Base-by-base conservation (phyloP, 352 stramenopile species). In the Pythium graminicola region DNA sequence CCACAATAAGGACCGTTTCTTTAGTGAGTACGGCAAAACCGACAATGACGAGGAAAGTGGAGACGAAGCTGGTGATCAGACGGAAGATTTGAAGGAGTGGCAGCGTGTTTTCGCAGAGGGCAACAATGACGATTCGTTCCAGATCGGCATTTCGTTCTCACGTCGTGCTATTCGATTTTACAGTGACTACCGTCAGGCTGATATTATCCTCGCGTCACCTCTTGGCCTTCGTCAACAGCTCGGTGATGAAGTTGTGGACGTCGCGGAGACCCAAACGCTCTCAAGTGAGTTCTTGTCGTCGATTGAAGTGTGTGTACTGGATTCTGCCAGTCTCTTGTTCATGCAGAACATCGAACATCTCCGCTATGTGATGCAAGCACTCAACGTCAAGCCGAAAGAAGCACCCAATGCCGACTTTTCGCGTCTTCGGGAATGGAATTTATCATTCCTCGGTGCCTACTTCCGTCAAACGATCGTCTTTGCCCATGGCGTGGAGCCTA, bases 331-430 rank as follows among this genome's bases (percentile, higher is more conserved):
- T 57, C 58, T 91, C 4, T 71, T 91, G 55, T 48, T 78, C 0
- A 91, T 91, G 81, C 81, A 91, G 55, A 91, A 91, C 59, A 55
- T 91, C 24, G 81, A 91, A 19, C 81, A 91, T 51, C 38, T 91
- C 45, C 81, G 77, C 1, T 64, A 69, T 16, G 67, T 91, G 6
- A 46, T 91, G 29, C 73, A 72, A 10, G 76, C 78, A 0, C 60
- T 75, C 6, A 91, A 91, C 41, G 47, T 83, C 7, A 75, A 72
- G 50, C 78, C 78, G 3, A 81, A 80, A 40, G 76, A 88, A 53
- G 81, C 81, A 0, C 81, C 76, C 4, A 53, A 85, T 35, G 81
- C 81, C 13, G 81, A 91, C 50, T 91, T 91, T 63, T 67, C 70
- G 13, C 76, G 81, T 32, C 62, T 89, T 5, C 75, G 78, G 19